phyloP scores from a whole-genome alignment of 2,329 filamentous ascomycete species.

The Fusarium albosuccineum region DNA sequence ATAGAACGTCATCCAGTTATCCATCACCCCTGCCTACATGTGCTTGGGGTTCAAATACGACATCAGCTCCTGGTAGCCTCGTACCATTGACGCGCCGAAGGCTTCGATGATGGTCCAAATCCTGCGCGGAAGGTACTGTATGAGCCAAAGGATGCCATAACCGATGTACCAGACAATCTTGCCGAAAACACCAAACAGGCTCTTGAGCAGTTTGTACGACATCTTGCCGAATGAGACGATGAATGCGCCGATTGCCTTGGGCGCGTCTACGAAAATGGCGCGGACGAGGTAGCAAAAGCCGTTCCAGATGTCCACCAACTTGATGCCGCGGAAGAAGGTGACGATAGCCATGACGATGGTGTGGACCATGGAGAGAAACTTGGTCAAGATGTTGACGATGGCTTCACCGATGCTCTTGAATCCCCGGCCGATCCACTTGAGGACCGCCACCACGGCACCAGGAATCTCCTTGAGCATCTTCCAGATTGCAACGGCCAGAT shows the following conservation, averaged over 20 bases:
- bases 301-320: constrained; percentile 55
- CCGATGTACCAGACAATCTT: constrained; percentile 45
- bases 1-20: too few species aligned
- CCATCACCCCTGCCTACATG: constrained; percentile 16
- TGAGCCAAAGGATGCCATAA: constrained; percentile 45
- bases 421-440: constrained; percentile 49
- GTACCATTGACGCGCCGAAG: constrained; percentile 48
- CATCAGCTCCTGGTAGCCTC: constrained; percentile 52
- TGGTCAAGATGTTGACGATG: constrained; percentile 42
- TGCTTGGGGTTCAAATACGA: constrained; percentile 55
- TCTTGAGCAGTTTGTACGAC: constrained; percentile 45
- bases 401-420: constrained; percentile 45
- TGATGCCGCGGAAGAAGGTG: constrained; percentile 52
- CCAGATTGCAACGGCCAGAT: constrained; percentile 30
- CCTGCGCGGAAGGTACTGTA: constrained; percentile 52
- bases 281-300: constrained; percentile 49
- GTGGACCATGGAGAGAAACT: constrained; percentile 52
- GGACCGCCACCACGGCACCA: constrained; percentile 41
- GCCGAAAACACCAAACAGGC: constrained; percentile 50
- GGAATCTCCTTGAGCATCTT: constrained; percentile 35
- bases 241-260: constrained; percentile 45
- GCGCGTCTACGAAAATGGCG: constrained; percentile 51
- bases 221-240: constrained; percentile 41
- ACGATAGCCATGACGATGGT: constrained; percentile 52
- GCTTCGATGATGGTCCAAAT: constrained; percentile 50